Base-by-base conservation (phyloP, 73 alveolate species). In the Tetrahymena borealis region DNA sequence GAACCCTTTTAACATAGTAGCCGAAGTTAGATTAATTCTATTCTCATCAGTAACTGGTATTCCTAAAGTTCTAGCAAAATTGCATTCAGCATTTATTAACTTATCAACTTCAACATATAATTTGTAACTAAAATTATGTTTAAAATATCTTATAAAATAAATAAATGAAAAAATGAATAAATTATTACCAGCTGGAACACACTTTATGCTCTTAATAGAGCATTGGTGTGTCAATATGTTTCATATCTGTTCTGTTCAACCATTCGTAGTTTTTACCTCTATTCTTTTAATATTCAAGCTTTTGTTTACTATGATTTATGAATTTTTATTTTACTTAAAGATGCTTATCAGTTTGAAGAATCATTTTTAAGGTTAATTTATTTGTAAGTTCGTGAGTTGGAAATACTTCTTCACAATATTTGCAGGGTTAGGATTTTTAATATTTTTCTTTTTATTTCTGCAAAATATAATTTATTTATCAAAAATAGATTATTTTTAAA, bases 351-450 rank as follows among this genome's bases (percentile, higher is more conserved):
- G 98, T 96, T 96, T 97, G 97, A 39, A 96, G 93, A 79, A 97
- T 94, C 99, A 97, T 97, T 93, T 97, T 97, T 41, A 97, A 96
- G 11, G 99, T 97, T 77, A 97, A 92, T 93, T 96, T 91, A 96
- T 97, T 95, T 38, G 94, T 94, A 36, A 97, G 92, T 43, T 93
- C 93, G 79, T 94, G 94, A 38, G 94, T 93, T 11, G 98, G 97
- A 38, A 92, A 96, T 78, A 93, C 94, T 16, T 96, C 94, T 42
- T 97, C 97, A 90, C 99, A 97, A 91, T 96, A 94, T 79, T 95
- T 96, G 77, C 99, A 97, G 78, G 91, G 93, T 78, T 95, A 90
- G 31, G 93, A 94, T 90, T 95, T 95, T 85, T 94, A 90, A 94
- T 92, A 95, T 32, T 91, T 94, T 94, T 94, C 94, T 77, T 95